Percentiles rank a stretch among this genome's conserved stretches.
phyloP scores from a whole-genome alignment of 495 filamentous ascomycete genomes.

The Penicillium robsamsonii region DNA sequence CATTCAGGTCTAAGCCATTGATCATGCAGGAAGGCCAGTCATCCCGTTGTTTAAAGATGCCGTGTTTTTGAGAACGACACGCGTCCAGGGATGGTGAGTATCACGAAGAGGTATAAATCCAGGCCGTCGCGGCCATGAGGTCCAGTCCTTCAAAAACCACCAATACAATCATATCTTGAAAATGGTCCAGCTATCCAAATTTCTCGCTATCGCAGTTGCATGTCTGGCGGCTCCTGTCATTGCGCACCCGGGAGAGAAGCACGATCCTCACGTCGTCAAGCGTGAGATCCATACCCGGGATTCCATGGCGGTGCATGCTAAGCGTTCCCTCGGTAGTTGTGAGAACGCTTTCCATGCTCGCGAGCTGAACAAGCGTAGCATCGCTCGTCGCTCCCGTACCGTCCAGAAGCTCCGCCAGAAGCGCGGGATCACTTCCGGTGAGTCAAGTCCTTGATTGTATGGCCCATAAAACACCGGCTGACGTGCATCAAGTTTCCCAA shows the following conservation, averaged over 20 bases:
- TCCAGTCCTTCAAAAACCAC: background rate
- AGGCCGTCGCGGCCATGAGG: background rate
- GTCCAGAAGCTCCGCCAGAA: slow-evolving; percentile 47
- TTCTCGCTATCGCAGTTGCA: slow-evolving; percentile 29
- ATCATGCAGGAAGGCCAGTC: background rate
- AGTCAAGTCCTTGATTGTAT: slow-evolving; percentile 15
- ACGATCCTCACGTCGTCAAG: slow-evolving; percentile 33
- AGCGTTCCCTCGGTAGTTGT: slow-evolving; percentile 30
- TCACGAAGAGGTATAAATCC: slow-evolving; percentile 5
- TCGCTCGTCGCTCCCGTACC: slow-evolving; percentile 34
- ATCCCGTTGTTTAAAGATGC: background rate
- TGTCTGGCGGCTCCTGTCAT: slow-evolving; percentile 23
- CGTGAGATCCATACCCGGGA: slow-evolving; percentile 33
- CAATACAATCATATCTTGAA: background rate
- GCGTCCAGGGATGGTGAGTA: background rate
- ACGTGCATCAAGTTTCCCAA: slow-evolving; percentile 20
- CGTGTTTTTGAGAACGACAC: background rate
- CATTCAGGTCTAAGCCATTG: background rate
- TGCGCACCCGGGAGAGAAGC: slow-evolving; percentile 40
- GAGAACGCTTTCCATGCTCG: slow-evolving; percentile 27
- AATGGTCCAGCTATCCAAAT: slow-evolving; percentile 28
- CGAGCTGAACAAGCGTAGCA: slow-evolving; percentile 33
- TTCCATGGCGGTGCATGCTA: slow-evolving; percentile 26
- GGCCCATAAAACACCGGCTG: background rate
- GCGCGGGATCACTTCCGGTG: slow-evolving; percentile 48